These are phyloP conservation scores for Stachybotrys elegans DNA, from an alignment of 2,329 filamentous ascomycete species.

Conservation along the genomic window DNA sequence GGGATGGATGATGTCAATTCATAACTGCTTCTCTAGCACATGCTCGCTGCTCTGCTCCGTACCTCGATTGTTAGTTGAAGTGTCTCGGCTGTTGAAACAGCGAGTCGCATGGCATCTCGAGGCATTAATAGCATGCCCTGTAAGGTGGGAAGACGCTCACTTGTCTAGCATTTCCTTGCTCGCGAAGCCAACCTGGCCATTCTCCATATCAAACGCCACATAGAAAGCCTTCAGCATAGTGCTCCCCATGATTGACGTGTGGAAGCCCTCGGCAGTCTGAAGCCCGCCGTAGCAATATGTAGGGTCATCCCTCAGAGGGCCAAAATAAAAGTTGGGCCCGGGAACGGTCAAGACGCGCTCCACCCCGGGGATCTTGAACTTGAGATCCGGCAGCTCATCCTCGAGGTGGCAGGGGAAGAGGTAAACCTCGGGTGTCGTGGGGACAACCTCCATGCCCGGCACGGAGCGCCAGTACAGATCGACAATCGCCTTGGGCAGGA, in stretches of 20 bases:
- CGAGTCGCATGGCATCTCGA: too few relatives aligned
- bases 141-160: too few relatives aligned
- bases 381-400: slow-evolving; percentile 52
- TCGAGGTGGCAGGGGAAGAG: slow-evolving; percentile 52
- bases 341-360: slow-evolving; percentile 47
- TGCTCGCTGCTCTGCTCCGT: too few relatives aligned
- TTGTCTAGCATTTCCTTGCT: slow-evolving; percentile 29
- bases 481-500: slow-evolving; percentile 52
- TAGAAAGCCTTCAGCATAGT: slow-evolving; percentile 75
- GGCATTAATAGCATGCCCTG: not conserved
- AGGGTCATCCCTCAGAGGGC: slow-evolving; percentile 39
- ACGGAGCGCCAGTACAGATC: slow-evolving; percentile 56
- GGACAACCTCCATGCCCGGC: slow-evolving; percentile 43
- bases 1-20: too few relatives aligned
- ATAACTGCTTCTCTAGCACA: too few relatives aligned
- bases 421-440: slow-evolving; percentile 39
- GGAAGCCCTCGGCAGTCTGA: slow-evolving; percentile 46
- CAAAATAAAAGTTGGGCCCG: slow-evolving; percentile 51
- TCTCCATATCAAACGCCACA: slow-evolving; percentile 61
- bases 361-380: slow-evolving; percentile 46
- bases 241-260: slow-evolving; percentile 68
- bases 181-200: slow-evolving; percentile 35
- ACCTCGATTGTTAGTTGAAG: too few relatives aligned
- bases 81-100: too few relatives aligned
- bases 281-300: slow-evolving; percentile 71